Base-by-base conservation (phyloP, 805 yeast species). In the Lipomyces mesembrius region DNA sequence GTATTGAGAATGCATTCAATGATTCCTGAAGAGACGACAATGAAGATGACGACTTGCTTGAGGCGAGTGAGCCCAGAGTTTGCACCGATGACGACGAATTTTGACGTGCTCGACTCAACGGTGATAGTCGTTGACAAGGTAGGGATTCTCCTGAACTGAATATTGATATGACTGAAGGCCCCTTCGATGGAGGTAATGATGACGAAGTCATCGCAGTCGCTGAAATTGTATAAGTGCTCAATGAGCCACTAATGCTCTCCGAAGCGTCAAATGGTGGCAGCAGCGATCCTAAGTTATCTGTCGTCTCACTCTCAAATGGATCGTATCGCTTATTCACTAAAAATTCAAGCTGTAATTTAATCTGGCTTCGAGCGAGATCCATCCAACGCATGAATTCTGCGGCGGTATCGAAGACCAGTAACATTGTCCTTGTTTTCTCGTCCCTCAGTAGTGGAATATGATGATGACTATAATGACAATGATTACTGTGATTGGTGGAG, bases 361-460 rank as follows among this genome's bases (percentile, higher is more conserved):
- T 68, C 25, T 67, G 69, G 32, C 32, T 53, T 6, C 71, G 70
- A 2, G 61, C 61, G 9, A 66, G 62, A 12, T 57, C 65, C 62
- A 68, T 59, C 71, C 69, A 65, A 25, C 59, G 63, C 64, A 63
- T 63, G 53, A 68, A 67, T 29, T 66, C 63, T 12, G 65, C 2
- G n/a, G 67, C 37, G 7, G 66, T 54, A 17, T 35, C 51, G 49
- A 68, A 68, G 32, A 68, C 65, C 25, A 68, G 53, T 6, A 66
- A 51, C 6, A 54, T 20, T 5, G 67, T 46, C 34, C 59, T 62
- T 1, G 66, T 55, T 43, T 61, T 60, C 43, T 65, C 69, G 39
- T 66, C 67, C 52, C 60, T 59, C 20, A 63, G 56, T 4, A 66
- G 37, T 20, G 62, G 58, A 5, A 65, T 49, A 43, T 57, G 59